Conservation (phyloP, 2,329 filamentous ascomycete genomes). For the Cladosporium colombiae region DNA sequence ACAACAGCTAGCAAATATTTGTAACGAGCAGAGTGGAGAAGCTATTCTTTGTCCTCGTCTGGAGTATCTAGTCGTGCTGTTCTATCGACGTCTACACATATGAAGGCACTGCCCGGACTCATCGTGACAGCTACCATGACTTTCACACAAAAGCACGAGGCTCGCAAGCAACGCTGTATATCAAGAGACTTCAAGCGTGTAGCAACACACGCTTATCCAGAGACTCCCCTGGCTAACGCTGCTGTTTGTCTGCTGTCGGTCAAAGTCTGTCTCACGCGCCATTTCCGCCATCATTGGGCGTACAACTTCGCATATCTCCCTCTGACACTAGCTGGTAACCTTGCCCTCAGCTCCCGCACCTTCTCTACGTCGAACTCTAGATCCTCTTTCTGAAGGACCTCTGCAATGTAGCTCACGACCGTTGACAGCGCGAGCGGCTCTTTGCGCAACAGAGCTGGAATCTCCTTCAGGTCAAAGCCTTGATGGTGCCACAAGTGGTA, state of each 20-base stretch:
- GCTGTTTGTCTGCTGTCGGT: background rate
- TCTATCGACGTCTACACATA: background rate
- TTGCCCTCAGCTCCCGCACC: conserved; percentile 28
- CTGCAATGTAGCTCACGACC: conserved; percentile 61
- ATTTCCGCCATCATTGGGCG: background rate
- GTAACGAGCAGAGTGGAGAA: background rate
- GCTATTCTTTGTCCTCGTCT: background rate
- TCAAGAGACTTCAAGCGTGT: background rate
- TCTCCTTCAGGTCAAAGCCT: conserved; percentile 49
- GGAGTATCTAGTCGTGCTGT: background rate
- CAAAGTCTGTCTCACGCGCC: background rate
- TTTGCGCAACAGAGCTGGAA: conserved; percentile 60
- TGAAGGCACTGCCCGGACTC: background rate
- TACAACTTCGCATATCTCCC: conserved; percentile 21
- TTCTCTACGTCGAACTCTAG: conserved; percentile 49
- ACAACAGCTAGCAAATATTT: background rate
- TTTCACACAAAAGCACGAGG: background rate
- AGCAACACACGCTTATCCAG: background rate
- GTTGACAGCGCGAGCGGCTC: conserved; percentile 61
- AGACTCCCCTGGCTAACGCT: background rate
- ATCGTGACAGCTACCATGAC: background rate
- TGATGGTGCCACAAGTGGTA: conserved; percentile 67
- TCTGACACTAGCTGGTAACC: conserved; percentile 29
- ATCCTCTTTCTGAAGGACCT: conserved; percentile 54
- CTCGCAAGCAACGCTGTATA: background rate